These are phyloP conservation scores for Calonectria pauciramosa DNA, from an alignment of 2,329 filamentous ascomycete species.

Conservation along the genomic window DNA sequence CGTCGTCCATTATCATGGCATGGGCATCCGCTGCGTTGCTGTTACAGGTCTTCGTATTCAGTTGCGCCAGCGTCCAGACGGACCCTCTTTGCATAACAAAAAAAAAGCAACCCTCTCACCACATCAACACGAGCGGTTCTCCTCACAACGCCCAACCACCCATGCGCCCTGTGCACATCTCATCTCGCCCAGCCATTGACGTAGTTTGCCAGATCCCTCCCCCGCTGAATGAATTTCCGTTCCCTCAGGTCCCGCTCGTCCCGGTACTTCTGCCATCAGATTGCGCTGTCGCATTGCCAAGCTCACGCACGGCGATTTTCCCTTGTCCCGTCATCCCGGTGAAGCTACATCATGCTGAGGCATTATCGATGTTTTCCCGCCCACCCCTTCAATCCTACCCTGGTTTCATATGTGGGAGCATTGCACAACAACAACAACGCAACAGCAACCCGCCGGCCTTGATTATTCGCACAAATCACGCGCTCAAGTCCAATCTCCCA, in stretches of 20 bases:
- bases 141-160: background rate
- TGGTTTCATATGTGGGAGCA: background rate
- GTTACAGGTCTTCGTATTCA: constrained; percentile 12
- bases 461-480: constrained; percentile 5
- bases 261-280: background rate
- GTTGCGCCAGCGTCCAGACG: background rate
- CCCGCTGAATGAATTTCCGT: background rate
- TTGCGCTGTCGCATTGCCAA: background rate
- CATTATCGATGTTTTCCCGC: background rate
- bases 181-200: background rate
- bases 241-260: constrained; percentile 3
- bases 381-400: background rate
- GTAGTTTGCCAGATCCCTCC: background rate
- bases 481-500: background rate
- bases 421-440: background rate
- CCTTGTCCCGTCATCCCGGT: background rate
- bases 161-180: background rate
- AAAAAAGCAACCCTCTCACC: background rate
- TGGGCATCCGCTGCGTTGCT: background rate
- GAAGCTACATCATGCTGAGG: background rate
- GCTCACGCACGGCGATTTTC: background rate
- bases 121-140: background rate
- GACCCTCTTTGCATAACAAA: background rate
- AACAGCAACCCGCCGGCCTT: background rate
- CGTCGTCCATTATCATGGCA: background rate